Evolutionary conservation across 108 stramenopile genomes (phyloP), one percentile per base, ranked within the genome.

Genomic region (Nannochloropsis oceanica): DNA sequence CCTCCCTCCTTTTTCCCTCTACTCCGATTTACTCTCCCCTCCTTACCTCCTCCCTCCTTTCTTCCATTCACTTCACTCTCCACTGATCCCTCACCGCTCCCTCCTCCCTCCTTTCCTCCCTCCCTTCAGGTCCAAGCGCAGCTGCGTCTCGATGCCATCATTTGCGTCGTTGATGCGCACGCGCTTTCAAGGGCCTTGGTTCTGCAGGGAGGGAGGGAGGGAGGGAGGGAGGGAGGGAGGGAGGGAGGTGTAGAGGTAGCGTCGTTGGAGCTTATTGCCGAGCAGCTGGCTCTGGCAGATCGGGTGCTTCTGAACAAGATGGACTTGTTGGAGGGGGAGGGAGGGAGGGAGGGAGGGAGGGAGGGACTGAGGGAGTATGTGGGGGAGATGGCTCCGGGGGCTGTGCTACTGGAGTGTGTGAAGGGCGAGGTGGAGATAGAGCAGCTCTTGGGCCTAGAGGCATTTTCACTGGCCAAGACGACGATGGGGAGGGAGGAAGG

Each of bases 281-380:
- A 80, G n/a, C 80, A 80, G 80, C 94, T 99, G 44, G 97, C 98
- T 5, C 97, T 97, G 92, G 94, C 96, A 42, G 98, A 99, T 87
- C 95, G 95, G 85, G 95, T 99, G 85, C 86, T 99, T 25, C 89
- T 99, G 86, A 99, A 99, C 91, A 99, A 99, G 85, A 89, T 96
- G 82, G 98, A 99, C 91, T 89, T 99, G 83, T 95, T 99, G 27
- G 91, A 92, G 25, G 84, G 43, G 12, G 46, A 50, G 14, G 46
- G 46, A 50, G 46, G 46, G 46, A 50, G 46, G 46, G 46, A 50
- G 46, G 46, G 46, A 50, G 46, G 46, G 46, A 50, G 46, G 46
- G 14, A 50, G 46, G 13, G 46, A 14, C 13, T 50, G 46, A 12
- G 14, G 46, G 46, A 12, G 14, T 50, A 50, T 14, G 46, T 50